Conservation (phyloP, 192 early-diverging fungal genomes). For the Powellomyces hirtus region DNA sequence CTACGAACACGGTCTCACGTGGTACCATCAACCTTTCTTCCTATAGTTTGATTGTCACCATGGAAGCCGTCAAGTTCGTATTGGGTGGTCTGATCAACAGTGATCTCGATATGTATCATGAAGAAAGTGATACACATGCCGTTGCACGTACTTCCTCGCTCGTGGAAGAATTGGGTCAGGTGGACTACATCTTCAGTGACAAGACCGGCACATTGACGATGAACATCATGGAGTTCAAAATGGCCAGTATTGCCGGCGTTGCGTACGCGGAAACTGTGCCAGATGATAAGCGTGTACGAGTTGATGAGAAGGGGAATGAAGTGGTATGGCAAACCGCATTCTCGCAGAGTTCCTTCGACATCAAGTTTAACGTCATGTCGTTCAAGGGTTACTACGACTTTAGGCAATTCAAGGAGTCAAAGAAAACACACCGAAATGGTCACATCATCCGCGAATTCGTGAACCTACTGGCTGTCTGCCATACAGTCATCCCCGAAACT, state of each 20-base stretch:
- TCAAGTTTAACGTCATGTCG: neutral
- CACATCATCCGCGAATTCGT: slow-evolving; percentile 81
- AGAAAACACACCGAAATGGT: slow-evolving; percentile 34
- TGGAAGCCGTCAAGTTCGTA: slow-evolving; percentile 96
- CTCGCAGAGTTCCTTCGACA: neutral
- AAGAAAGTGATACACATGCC: slow-evolving; percentile 88
- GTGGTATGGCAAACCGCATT: slow-evolving; percentile 32
- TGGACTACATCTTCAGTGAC: slow-evolving; percentile 97
- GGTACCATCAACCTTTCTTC: neutral
- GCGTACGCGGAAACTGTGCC: slow-evolving; percentile 87
- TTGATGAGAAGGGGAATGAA: slow-evolving; percentile 62
- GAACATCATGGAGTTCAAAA: slow-evolving; percentile 61
- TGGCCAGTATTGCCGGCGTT: slow-evolving; percentile 85
- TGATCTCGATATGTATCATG: slow-evolving; percentile 98
- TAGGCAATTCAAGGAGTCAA: slow-evolving; percentile 29
- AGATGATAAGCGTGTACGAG: slow-evolving; percentile 76
- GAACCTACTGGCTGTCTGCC: slow-evolving; percentile 86
- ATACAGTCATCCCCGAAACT: slow-evolving; percentile 97
- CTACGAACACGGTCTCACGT: too few species aligned
- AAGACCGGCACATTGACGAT: slow-evolving; percentile 71
- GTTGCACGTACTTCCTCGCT: slow-evolving; percentile 88
- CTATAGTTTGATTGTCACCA: slow-evolving; percentile 91
- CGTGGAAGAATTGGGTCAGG: slow-evolving; percentile 96
- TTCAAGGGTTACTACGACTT: slow-evolving; percentile 49
- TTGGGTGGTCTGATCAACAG: slow-evolving; percentile 88